phyloP scores from a whole-genome alignment of 768 basidiomycete species.

The Mycena belliarum region DNA sequence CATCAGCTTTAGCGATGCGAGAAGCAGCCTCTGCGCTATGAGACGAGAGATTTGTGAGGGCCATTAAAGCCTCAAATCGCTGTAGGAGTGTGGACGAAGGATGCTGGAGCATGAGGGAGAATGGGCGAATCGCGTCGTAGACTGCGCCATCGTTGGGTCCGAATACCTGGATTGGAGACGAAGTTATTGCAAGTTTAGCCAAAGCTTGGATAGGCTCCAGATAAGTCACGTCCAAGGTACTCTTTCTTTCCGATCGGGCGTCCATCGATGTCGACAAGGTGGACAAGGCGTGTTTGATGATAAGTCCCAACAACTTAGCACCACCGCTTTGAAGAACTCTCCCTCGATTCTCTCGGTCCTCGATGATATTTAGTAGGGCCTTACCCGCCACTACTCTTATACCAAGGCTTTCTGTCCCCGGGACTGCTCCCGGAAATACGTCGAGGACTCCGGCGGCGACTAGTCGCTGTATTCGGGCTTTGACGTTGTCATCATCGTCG shows the following conservation, averaged over 20 bases:
- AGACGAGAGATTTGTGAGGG: constrained; percentile 91
- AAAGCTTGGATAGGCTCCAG: constrained; percentile 82
- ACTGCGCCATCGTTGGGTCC: constrained; percentile 78
- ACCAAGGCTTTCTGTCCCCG: constrained; percentile 61
- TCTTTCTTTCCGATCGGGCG: constrained; percentile 19
- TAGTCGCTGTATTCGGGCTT: constrained; percentile 54
- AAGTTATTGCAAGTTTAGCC: constrained; percentile 90
- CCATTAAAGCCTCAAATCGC: constrained; percentile 93
- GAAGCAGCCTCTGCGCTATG: constrained; percentile 64
- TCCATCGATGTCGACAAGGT: constrained; percentile 27
- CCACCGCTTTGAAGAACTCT: constrained; percentile 79
- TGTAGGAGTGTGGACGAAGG: constrained; percentile 73
- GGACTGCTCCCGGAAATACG: constrained; percentile 58
- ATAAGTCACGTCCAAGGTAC: constrained; percentile 42
- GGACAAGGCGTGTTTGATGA: constrained; percentile 54
- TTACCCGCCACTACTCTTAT: constrained; percentile 61
- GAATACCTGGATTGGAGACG: constrained; percentile 88
- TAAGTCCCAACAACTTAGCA: constrained; percentile 59
- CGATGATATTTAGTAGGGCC: constrained; percentile 68
- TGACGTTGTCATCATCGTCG: constrained; percentile 71
- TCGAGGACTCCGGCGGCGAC: constrained; percentile 65
- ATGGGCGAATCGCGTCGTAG: constrained; percentile 81
- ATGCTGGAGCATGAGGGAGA: constrained; percentile 73
- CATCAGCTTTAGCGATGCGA: constrained; percentile 63
- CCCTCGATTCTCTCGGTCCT: constrained; percentile 77